These are phyloP conservation scores for Saraca asoca DNA, from an alignment of 331 rosid genomes.

Conservation along the genomic window DNA sequence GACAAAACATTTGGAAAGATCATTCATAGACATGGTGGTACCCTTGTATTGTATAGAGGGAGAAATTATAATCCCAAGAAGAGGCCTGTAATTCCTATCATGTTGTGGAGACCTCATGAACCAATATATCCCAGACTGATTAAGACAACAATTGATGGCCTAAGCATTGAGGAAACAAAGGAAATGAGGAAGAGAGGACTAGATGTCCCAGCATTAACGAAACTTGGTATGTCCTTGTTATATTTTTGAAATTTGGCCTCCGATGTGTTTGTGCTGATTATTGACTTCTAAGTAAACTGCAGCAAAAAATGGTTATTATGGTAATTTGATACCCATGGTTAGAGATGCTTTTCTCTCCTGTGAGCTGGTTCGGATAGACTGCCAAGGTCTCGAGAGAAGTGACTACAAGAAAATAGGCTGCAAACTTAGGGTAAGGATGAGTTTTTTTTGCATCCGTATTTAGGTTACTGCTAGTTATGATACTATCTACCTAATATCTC, in stretches of 20 bases:
- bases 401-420: conserved; percentile 97
- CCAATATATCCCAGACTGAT: conserved; percentile 88
- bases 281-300: conserved; percentile 42
- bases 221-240: conserved; percentile 55
- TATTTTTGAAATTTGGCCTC: conserved; percentile 19
- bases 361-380: conserved; percentile 85
- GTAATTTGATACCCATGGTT: conserved; percentile 80
- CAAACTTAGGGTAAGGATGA: conserved; percentile 72
- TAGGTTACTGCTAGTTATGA: conserved; percentile 20
- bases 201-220: conserved; percentile 77
- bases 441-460: conserved; percentile 10
- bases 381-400: conserved; percentile 79
- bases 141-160: conserved; percentile 83
- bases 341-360: conserved; percentile 78
- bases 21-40: conserved; percentile 74
- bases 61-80: conserved; percentile 71
- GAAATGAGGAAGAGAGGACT: conserved; percentile 86
- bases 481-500: neutral
- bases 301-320: conserved; percentile 88
- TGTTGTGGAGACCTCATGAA: conserved; percentile 95
- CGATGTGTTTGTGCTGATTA: conserved; percentile 1
- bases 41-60: conserved; percentile 78
- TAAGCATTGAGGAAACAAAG: conserved; percentile 82
- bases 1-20: conserved; percentile 89
- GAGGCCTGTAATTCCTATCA: conserved; percentile 78